These are phyloP conservation scores for Xylaria sp. DNA, from an alignment of 495 filamentous ascomycete species.

Conservation along the genomic window DNA sequence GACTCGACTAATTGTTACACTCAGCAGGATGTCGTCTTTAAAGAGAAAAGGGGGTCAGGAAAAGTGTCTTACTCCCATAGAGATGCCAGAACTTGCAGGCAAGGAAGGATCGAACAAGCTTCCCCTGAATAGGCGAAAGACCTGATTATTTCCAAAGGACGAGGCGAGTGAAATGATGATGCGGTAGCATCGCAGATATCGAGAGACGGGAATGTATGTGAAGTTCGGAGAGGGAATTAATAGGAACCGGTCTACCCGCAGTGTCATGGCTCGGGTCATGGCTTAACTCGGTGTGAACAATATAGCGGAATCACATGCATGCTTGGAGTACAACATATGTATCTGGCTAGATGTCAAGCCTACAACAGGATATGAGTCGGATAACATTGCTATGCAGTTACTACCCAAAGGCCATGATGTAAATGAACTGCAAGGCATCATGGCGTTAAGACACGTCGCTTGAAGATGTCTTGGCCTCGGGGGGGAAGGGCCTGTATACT, in stretches of 20 bases:
- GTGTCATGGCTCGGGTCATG: not conserved
- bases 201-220: not conserved
- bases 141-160: not conserved
- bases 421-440: not conserved
- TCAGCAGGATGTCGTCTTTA: not conserved
- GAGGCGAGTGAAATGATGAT: too few species aligned
- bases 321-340: not conserved
- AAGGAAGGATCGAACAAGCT: not conserved
- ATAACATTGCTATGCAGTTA: not conserved
- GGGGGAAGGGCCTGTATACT: not conserved
- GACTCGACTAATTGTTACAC: not conserved
- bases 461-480: not conserved
- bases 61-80: not conserved
- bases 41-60: not conserved
- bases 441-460: not conserved
- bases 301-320: not conserved
- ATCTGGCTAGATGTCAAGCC: not conserved
- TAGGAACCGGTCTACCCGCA: not conserved
- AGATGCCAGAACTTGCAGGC: not conserved
- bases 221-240: constrained; percentile 1
- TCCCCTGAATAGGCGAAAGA: not conserved
- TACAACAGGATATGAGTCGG: not conserved
- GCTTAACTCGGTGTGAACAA: too few species aligned
- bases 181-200: not conserved
- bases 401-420: not conserved